These are phyloP conservation scores for Talaromyces sp. DNA, from an alignment of 2,329 filamentous ascomycete genomes.

Conservation along the genomic window DNA sequence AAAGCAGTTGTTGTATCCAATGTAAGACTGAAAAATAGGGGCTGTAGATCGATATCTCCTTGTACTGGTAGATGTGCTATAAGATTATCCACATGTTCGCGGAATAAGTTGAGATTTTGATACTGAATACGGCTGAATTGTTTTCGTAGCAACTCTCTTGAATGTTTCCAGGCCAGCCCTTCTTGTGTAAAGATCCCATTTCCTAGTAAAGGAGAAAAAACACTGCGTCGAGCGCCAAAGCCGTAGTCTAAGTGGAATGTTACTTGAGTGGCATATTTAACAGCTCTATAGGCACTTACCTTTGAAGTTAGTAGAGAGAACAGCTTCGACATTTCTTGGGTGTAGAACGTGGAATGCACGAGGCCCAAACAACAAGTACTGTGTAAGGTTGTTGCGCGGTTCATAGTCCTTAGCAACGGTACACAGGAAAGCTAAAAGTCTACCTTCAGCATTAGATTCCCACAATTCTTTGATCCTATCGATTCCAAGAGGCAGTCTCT, in stretches of 20 bases:
- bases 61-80: slow-evolving; percentile 25
- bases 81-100: slow-evolving; percentile 34
- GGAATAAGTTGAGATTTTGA: slow-evolving; percentile 32
- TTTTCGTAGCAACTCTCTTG: slow-evolving; percentile 32
- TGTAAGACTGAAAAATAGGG: slow-evolving; percentile 40
- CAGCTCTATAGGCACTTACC: too few species aligned
- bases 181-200: slow-evolving; percentile 18
- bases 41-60: slow-evolving; percentile 30
- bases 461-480: not conserved
- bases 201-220: not conserved
- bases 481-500: not conserved
- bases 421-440: too few species aligned
- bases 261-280: too few species aligned
- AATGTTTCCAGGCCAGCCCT: slow-evolving; percentile 25
- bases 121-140: slow-evolving; percentile 36
- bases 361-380: too few species aligned
- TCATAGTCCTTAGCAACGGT: too few species aligned
- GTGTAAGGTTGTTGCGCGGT: too few species aligned
- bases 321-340: too few species aligned
- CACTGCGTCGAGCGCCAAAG: too few species aligned
- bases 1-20: slow-evolving; percentile 38
- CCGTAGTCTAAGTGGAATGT: too few species aligned
- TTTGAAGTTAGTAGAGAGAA: too few species aligned
- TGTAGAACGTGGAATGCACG: too few species aligned
- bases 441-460: not conserved